Base-by-base conservation (phyloP, 768 basidiomycete species). In the Neoboletus brunneissimus region DNA sequence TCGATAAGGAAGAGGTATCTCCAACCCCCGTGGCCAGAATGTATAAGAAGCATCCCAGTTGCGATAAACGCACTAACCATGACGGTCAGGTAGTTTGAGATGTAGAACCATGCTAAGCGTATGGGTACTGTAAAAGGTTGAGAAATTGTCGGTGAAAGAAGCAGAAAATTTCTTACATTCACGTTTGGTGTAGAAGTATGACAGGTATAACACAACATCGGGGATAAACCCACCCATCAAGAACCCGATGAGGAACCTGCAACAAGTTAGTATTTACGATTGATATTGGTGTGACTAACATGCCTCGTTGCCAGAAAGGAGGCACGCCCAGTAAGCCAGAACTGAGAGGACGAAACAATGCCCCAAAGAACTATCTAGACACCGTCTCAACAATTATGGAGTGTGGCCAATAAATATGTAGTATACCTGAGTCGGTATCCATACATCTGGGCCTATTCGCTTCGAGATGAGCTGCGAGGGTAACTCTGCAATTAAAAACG, bases 101-200 rank as follows among this genome's bases (percentile, higher is more conserved):
- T 74, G 84, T 85, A 88, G 74, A 88, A 88, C 67, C 80, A 85
- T 2, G 83, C 86, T 6, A 89, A 74, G 25, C 86, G 79, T n/a
- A 58, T 56, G 25, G 56, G 57, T 46, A 53, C 43, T 53, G 29
- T 18, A 32, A 32, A 44, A 12, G 16, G 22, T 44, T 44, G 20
- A 44, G 10, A 7, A n/a, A 34, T 22, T 23, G 25, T 22, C n/a
- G 10, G 13, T 18, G 31, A 23, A 35, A 44, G 29, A 22, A 18
- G 18, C 1, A 31, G 23, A 1, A 11, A 15, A 22, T 42, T 20
- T 43, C 38, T 23, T 42, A 51, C 51, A 32, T 52, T 52, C 51
- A 13, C 22, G 41, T 35, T 52, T 52, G 16, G 42, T 52, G 23
- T 52, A 52, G 51, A 44, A 52, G 34, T 52, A 52, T 3, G 51